Evolutionary conservation across 108 stramenopile genomes (phyloP).

Genomic region (Cyclotella distinguenda): DNA sequence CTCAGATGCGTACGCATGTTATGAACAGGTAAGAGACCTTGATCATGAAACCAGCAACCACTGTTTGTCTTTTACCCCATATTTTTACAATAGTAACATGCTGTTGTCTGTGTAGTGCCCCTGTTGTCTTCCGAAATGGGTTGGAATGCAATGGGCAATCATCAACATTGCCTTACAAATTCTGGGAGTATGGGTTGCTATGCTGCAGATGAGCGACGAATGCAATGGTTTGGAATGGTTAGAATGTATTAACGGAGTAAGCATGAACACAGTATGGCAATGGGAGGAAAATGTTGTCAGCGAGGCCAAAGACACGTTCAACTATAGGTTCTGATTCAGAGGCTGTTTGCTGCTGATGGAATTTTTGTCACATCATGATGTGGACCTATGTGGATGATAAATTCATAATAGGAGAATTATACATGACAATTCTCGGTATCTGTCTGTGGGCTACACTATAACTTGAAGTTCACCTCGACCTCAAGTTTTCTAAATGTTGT

Average conservation of each 20-base stretch:
- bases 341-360: too few relatives aligned
- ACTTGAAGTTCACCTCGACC: too few relatives aligned
- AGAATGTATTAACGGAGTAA: conserved; percentile 52
- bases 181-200: conserved; percentile 41
- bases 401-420: too few relatives aligned
- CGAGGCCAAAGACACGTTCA: neutral
- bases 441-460: too few relatives aligned
- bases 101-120: too few relatives aligned
- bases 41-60: neutral
- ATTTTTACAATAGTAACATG: neutral
- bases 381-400: too few relatives aligned
- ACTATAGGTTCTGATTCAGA: too few relatives aligned
- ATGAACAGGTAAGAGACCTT: conserved; percentile 16
- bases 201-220: conserved; percentile 54
- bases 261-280: conserved; percentile 8
- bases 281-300: conserved; percentile 15
- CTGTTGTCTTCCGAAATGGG: conserved; percentile 47
- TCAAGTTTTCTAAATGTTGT: too few relatives aligned
- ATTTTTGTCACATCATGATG: too few relatives aligned
- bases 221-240: conserved; percentile 69
- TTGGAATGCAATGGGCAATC: conserved; percentile 48
- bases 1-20: conserved; percentile 53
- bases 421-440: too few relatives aligned
- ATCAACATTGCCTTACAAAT: conserved; percentile 34
- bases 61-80: neutral